Conservation (phyloP, 1,139 yeast genomes). For the Magnusiomyces paraingens region DNA sequence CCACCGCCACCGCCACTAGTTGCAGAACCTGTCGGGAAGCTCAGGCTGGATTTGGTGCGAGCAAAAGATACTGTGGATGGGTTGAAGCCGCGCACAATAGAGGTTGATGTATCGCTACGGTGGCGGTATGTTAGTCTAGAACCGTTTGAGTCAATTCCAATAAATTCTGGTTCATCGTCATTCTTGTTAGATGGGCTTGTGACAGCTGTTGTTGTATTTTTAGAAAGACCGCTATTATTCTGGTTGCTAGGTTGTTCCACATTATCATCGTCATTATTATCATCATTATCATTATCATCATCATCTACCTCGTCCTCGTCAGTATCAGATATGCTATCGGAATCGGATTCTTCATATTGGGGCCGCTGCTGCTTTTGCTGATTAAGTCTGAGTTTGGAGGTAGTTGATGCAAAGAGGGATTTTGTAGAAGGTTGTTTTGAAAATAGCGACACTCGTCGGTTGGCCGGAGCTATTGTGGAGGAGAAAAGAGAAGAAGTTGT, state of each 20-base stretch:
- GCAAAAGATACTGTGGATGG: constrained; percentile 37
- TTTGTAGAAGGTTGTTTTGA: neutral
- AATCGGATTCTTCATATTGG: too few species aligned
- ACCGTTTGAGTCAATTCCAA: constrained; percentile 19
- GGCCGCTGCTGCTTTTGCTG: too few species aligned
- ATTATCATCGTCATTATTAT: constrained; percentile 51
- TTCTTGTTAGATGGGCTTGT: neutral
- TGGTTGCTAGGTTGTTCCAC: constrained; percentile 54
- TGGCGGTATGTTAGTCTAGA: constrained; percentile 14
- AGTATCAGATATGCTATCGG: neutral
- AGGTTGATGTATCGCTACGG: constrained; percentile 34
- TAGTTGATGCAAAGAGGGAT: neutral
- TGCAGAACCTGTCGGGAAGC: neutral
- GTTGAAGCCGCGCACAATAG: constrained; percentile 43
- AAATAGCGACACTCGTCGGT: neutral
- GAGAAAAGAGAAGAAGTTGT: constrained; percentile 5
- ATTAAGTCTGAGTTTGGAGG: neutral
- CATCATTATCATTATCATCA: constrained; percentile 26
- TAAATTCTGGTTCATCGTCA: constrained; percentile 10
- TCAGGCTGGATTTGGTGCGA: constrained; percentile 5
- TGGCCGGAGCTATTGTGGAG: neutral
- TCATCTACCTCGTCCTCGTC: neutral
- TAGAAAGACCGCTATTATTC: constrained; percentile 49
- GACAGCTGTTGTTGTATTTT: neutral
- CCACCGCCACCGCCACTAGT: neutral